Evolutionary conservation across 2,329 filamentous ascomycete species (phyloP), one percentile per base, ranked within the genome.

Genomic region (Cercospora sp.): DNA sequence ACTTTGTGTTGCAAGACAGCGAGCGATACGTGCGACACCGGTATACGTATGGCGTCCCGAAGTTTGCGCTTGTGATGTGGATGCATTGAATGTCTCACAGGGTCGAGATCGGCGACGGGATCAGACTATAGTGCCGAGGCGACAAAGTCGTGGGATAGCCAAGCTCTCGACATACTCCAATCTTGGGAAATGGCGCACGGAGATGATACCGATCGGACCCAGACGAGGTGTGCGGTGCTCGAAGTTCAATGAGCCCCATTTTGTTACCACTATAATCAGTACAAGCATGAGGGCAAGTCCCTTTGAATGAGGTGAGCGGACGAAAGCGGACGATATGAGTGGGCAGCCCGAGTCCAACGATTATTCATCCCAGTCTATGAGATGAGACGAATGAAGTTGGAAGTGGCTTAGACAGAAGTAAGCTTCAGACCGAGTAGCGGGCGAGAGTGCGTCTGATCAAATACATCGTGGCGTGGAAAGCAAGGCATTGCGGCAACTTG

Each of bases 121-220:
- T 32, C 55, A 9, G 32, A 6, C 55, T 37, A 24, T 24, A 32
- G 30, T 37, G 55, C 55, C 55, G 55, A 59, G 55, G 55, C 28
- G 28, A 21, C 32, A 59, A 59, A 59, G 55, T 59, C 55, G 55
- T 59, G 55, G 55, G 32, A 59, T 21, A 21, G 55, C n/a, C 55
- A 59, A 55, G 24, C 21, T 51, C 45, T 6, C 18, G 45, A 24
- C 21, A 13, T 13, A 51, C n/a, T 24, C 45, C 45, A 51, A 51
- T 12, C 9, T 5, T 21, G n/a, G 18, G 43, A 21, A 49, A 18
- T 37, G 34, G 34, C 12, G n/a, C n/a, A 24, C 49, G 49, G 49
- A 53, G 49, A 28, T 53, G 49, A 53, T 40, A 40, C 37, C 37
- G 37, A 37, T 37, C 13, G 3, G 34, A 16, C 5, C 18, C 13